Percentiles rank a stretch among this genome's conserved stretches.
Conservation (phyloP, 1,284 basidiomycete species). For the Anthracocystis setariae region DNA sequence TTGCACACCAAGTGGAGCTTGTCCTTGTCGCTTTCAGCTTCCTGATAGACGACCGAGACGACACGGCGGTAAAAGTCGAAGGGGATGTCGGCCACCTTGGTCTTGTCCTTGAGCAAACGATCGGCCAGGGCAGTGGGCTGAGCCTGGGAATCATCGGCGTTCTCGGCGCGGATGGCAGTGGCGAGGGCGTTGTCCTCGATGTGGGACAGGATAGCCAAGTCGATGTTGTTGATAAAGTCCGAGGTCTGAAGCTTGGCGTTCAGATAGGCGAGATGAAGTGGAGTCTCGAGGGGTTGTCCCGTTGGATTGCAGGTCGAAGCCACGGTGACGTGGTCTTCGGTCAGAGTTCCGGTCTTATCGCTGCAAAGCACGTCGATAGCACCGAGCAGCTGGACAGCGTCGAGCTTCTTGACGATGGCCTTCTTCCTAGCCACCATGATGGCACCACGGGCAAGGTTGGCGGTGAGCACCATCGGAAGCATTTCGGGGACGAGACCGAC, state of each 20-base stretch:
- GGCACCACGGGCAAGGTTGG: conserved; percentile 9
- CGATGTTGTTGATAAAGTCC: conserved; percentile 12
- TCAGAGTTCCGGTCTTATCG: conserved; percentile 7
- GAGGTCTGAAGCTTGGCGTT: conserved; percentile 14
- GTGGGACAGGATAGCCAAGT: conserved; percentile 3
- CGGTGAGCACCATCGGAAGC: conserved; percentile 10
- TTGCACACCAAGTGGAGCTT: conserved; percentile 9
- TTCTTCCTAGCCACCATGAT: conserved; percentile 6
- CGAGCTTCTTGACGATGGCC: conserved; percentile 13
- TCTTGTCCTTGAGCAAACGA: conserved; percentile 5
- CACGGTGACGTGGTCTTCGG: conserved; percentile 10
- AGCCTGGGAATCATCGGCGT: neutral
- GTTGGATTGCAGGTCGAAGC: conserved; percentile 3
- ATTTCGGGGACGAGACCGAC: conserved; percentile 10
- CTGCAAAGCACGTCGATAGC: conserved; percentile 11
- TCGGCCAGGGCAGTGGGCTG: neutral
- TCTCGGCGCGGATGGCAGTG: neutral
- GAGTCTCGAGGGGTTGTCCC: neutral
- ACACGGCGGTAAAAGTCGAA: conserved; percentile 12
- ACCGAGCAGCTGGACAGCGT: conserved; percentile 7
- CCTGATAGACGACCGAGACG: conserved; percentile 8
- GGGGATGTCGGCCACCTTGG: conserved; percentile 7
- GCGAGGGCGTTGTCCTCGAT: neutral
- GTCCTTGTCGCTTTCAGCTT: conserved; percentile 3
- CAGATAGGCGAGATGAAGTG: conserved; percentile 7